Percentiles rank a stretch among this genome's conserved stretches.
phyloP scores from a whole-genome alignment of 768 basidiomycete species.

The Polyporus arcularius region DNA sequence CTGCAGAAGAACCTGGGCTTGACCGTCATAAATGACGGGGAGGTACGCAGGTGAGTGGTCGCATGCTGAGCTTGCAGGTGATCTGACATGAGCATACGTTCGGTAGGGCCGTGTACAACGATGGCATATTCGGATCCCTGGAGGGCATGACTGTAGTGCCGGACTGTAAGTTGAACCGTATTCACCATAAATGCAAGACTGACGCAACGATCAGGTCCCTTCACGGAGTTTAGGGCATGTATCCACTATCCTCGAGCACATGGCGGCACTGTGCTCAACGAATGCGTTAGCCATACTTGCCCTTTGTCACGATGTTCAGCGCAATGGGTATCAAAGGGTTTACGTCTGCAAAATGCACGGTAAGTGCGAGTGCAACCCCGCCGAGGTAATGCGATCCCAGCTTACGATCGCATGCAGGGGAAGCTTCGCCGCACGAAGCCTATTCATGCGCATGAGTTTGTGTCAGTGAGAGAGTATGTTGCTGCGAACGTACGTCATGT shows the following conservation, averaged over 20 bases:
- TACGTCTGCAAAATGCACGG: constrained; percentile 24
- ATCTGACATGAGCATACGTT: background rate
- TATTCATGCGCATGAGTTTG: constrained; percentile 63
- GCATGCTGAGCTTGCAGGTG: background rate
- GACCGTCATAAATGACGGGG: constrained; percentile 61
- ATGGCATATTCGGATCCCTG: constrained; percentile 66
- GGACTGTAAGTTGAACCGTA: constrained; percentile 36
- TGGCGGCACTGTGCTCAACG: background rate
- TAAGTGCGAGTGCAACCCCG: background rate
- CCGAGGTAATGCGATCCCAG: background rate
- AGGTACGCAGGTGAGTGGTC: constrained; percentile 35
- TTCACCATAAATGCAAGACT: background rate
- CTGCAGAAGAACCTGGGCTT: constrained; percentile 59
- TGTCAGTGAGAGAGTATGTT: constrained; percentile 56
- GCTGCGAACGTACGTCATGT: constrained; percentile 45
- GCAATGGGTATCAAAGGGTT: constrained; percentile 22
- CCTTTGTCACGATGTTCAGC: constrained; percentile 23
- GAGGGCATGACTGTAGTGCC: constrained; percentile 60
- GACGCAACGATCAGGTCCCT: background rate
- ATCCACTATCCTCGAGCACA: constrained; percentile 43
- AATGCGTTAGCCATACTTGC: constrained; percentile 20
- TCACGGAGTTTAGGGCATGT: constrained; percentile 19
- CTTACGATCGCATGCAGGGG: constrained; percentile 37
- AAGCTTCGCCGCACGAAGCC: constrained; percentile 62
- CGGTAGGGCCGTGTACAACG: constrained; percentile 52